These are phyloP conservation scores for Moringa oleifera DNA, from an alignment of 345 rosid genomes.

Conservation along the genomic window DNA sequence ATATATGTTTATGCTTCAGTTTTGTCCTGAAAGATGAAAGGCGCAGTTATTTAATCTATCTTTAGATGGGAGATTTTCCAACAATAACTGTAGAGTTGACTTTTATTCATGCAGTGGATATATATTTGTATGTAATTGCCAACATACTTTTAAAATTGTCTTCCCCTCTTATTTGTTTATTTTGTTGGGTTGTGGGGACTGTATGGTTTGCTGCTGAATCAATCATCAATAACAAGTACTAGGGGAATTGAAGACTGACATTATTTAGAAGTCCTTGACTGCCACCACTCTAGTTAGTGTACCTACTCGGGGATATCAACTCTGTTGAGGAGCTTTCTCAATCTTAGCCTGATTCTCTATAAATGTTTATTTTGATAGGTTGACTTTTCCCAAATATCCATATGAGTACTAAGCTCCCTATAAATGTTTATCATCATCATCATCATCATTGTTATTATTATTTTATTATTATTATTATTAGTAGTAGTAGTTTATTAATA, in stretches of 20 bases:
- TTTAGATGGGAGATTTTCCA: not conserved
- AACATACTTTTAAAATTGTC: no score
- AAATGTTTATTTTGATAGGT: no score
- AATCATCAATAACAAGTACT: not conserved
- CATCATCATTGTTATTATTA: no score
- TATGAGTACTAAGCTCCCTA: not conserved
- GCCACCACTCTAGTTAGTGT: not conserved
- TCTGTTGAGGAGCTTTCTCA: constrained; percentile 5
- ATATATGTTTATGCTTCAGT: not conserved
- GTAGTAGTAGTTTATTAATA: no score
- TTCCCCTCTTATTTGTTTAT: not conserved
- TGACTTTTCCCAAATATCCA: not conserved
- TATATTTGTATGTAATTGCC: no score
- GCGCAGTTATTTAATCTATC: not conserved
- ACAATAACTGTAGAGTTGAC: not conserved
- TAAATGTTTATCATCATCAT: no score
- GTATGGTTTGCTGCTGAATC: not conserved
- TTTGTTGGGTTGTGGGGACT: not conserved
- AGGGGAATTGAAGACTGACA: no score
- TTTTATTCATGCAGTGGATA: no score
- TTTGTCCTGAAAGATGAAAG: not conserved
- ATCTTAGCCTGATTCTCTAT: not conserved
- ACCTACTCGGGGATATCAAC: not conserved
- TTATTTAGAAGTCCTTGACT: no score
- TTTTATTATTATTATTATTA: no score